Evolutionary conservation across 75 land plant genomes (phyloP).

Genomic region (Cryptomeria japonica): DNA sequence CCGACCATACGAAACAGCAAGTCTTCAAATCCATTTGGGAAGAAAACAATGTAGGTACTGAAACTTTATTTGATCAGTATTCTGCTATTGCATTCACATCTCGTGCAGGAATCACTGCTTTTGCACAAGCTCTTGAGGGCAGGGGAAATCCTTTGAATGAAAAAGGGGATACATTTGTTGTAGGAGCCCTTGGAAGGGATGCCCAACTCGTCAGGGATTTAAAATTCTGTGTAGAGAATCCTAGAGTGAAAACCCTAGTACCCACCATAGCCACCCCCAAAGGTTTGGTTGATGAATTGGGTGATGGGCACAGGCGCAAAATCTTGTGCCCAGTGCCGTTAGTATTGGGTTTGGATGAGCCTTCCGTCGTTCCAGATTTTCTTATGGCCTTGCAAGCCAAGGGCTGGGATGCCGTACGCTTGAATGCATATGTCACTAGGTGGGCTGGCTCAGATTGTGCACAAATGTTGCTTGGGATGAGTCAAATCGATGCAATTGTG

Average conservation of each 20-base stretch:
- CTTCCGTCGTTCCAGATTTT: conserved; percentile 68
- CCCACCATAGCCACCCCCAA: conserved; percentile 55
- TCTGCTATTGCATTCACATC: conserved; percentile 78
- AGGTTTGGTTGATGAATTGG: conserved; percentile 55
- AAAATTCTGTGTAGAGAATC: conserved; percentile 14
- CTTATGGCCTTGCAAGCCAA: conserved; percentile 24
- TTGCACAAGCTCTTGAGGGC: conserved; percentile 31
- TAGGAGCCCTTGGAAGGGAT: conserved; percentile 70
- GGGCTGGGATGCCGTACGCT: conserved; percentile 54
- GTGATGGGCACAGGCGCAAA: conserved; percentile 39
- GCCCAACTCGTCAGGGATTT: conserved; percentile 48
- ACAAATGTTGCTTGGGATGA: conserved; percentile 17
- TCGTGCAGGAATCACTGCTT: conserved; percentile 45
- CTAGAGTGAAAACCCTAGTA: conserved; percentile 33
- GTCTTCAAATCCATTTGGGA: conserved; percentile 14
- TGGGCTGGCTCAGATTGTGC: conserved; percentile 64
- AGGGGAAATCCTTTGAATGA: conserved; percentile 10
- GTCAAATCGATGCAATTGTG: conserved; percentile 54
- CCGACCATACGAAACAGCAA: conserved; percentile 36
- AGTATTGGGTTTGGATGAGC: conserved; percentile 60
- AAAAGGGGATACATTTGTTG: conserved; percentile 31
- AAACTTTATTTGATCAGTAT: conserved; percentile 18
- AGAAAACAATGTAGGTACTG: not conserved
- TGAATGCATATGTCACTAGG: conserved; percentile 60
- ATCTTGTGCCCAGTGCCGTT: conserved; percentile 68